phyloP scores from a whole-genome alignment of 2,329 filamentous ascomycete species.

The Ampelomyces quisqualis region DNA sequence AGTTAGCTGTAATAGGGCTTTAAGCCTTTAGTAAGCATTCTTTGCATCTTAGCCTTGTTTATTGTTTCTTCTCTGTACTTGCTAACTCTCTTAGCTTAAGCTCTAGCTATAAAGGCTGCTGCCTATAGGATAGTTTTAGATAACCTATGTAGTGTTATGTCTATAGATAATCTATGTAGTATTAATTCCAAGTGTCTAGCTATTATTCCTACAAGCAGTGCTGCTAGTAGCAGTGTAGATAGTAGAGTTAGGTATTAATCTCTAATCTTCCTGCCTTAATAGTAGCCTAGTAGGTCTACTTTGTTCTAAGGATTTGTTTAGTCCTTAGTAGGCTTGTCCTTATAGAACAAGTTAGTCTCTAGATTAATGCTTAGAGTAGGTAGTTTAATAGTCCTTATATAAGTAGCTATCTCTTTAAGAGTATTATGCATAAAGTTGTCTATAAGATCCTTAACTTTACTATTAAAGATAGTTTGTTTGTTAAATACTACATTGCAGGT shows the following conservation, averaged over 20 bases:
- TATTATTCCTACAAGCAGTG: neutral
- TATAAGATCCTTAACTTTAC: conserved; percentile 5
- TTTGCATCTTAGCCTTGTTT: no score
- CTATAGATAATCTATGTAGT: no score
- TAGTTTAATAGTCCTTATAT: conserved; percentile 1
- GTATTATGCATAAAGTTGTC: conserved; percentile 7
- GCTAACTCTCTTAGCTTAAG: no score
- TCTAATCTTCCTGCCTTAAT: conserved; percentile 1
- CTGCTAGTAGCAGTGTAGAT: neutral
- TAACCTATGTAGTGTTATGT: no score
- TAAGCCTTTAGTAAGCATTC: no score
- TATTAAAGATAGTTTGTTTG: conserved; percentile 3
- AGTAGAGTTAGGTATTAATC: conserved; percentile 1
- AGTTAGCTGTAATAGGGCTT: no score
- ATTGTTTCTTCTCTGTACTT: no score
- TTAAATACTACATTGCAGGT: conserved; percentile 8
- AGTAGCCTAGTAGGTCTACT: no score
- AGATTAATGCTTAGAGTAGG: neutral
- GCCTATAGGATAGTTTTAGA: no score
- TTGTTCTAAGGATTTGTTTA: neutral
- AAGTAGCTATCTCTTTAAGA: conserved; percentile 8
- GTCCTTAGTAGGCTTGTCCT: neutral
- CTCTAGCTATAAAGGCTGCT: no score
- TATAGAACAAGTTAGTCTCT: neutral
- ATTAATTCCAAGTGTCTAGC: neutral